Evolutionary conservation across 768 basidiomycete genomes (phyloP).

Genomic region (Hysterangium stoloniferum): DNA sequence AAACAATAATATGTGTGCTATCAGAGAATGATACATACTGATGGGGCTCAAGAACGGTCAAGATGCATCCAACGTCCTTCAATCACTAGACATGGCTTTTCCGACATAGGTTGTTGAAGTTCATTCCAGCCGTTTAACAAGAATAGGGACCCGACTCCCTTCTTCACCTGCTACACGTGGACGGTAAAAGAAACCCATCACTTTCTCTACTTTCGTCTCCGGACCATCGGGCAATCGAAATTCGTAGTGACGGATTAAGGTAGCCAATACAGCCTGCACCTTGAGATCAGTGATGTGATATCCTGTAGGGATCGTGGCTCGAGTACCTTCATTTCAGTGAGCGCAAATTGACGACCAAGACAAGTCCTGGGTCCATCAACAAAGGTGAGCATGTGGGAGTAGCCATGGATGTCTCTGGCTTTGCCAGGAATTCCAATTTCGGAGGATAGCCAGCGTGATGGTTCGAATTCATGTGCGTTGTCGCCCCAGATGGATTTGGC

Average conservation of each 20-base stretch:
- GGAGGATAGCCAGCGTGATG: slow-evolving; percentile 35
- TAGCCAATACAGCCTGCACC: slow-evolving; percentile 32
- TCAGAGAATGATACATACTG: no score
- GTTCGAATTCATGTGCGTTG: slow-evolving; percentile 35
- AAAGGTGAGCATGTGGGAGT: slow-evolving; percentile 45
- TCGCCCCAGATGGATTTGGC: slow-evolving; percentile 40
- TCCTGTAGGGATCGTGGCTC: background rate
- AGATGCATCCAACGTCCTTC: no score
- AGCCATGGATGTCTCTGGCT: slow-evolving; percentile 35
- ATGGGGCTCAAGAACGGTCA: no score
- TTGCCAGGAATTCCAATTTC: slow-evolving; percentile 22
- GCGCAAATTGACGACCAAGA: slow-evolving; percentile 40
- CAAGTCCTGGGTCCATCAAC: slow-evolving; percentile 45
- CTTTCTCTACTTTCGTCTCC: slow-evolving; percentile 26
- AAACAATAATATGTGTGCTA: no score
- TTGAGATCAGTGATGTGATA: background rate
- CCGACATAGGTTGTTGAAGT: no score
- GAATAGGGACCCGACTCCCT: slow-evolving; percentile 3
- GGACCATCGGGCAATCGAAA: slow-evolving; percentile 36
- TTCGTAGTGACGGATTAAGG: slow-evolving; percentile 34
- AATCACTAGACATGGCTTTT: no score
- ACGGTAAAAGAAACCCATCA: background rate
- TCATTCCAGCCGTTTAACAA: no score
- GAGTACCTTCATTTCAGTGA: slow-evolving; percentile 37
- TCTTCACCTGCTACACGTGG: background rate